Percentiles rank a stretch among this genome's conserved stretches.
Conservation (phyloP, 441 rosid species). For the Brassica balearica region DNA sequence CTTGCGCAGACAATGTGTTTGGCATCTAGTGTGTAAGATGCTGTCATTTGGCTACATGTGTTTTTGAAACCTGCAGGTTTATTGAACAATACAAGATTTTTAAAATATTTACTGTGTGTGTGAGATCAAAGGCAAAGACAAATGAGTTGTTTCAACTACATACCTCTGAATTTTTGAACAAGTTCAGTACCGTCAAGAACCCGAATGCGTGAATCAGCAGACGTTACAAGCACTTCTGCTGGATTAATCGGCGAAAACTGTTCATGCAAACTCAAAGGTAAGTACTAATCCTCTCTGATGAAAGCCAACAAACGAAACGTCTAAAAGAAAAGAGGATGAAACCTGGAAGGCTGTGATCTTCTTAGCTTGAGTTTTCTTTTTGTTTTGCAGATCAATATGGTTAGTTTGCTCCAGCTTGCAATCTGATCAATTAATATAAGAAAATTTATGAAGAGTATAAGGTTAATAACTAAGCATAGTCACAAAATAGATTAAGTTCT, state of each 20-base stretch:
- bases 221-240: conserved; percentile 77
- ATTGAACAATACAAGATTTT: conserved; percentile 27
- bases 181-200: conserved; percentile 71
- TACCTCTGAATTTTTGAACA: conserved; percentile 78
- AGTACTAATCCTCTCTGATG: conserved; percentile 12
- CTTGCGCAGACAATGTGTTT: conserved; percentile 78
- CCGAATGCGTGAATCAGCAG: conserved; percentile 89
- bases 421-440: conserved; percentile 50
- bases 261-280: conserved; percentile 28
- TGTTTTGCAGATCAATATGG: conserved; percentile 59
- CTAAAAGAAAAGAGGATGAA: not conserved
- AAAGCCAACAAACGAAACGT: not conserved
- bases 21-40: conserved; percentile 75
- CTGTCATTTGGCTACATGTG: conserved; percentile 82
- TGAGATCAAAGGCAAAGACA: not conserved
- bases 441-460: not conserved
- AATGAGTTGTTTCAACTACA: not conserved
- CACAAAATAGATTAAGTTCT: conserved; percentile 18
- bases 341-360: conserved; percentile 97
- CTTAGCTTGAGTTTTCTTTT: conserved; percentile 62
- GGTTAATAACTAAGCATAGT: not conserved
- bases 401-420: conserved; percentile 61
- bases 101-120: too few species aligned
- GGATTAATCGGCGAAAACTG: conserved; percentile 83
- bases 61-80: conserved; percentile 67